phyloP scores from a whole-genome alignment of 1,139 yeast genomes.

The Scheffersomyces quercinus region DNA sequence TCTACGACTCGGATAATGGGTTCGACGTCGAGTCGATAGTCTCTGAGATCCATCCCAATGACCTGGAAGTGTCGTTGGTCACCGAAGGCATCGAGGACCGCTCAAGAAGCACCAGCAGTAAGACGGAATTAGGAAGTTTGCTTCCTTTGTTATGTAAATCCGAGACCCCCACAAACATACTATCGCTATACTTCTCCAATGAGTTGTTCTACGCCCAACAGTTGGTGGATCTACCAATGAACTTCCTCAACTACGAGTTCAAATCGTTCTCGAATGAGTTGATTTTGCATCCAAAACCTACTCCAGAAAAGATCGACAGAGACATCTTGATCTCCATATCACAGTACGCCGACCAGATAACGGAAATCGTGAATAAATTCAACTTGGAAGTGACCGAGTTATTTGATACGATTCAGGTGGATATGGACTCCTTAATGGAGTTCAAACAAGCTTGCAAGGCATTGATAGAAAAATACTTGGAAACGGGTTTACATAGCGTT shows the following conservation, averaged over 20 bases:
- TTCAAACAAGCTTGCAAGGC: constrained; percentile 10
- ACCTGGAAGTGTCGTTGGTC: too few relatives aligned
- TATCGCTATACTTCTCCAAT: constrained; percentile 13
- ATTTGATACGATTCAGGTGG: not conserved
- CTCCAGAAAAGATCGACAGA: too few relatives aligned
- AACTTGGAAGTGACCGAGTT: constrained; percentile 6
- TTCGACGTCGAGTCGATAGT: too few relatives aligned
- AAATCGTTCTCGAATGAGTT: constrained; percentile 4
- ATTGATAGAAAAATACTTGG: constrained; percentile 11
- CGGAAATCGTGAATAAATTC: constrained; percentile 9
- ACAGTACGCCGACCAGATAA: constrained; percentile 3
- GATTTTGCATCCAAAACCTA: too few relatives aligned
- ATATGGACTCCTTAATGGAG: constrained; percentile 4
- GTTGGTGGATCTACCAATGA: constrained; percentile 13
- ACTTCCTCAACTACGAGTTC: constrained; percentile 13
- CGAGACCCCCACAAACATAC: constrained; percentile 6
- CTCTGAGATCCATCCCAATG: too few relatives aligned
- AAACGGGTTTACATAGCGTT: constrained; percentile 12
- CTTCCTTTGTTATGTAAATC: not conserved
- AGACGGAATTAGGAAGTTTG: too few relatives aligned
- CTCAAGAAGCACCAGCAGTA: too few relatives aligned
- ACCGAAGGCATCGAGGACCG: too few relatives aligned
- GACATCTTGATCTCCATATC: too few relatives aligned
- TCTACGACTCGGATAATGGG: too few relatives aligned
- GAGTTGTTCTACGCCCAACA: constrained; percentile 17